Evolutionary conservation across 306 rosid species (phyloP).

Genomic region (Malus orientalis): DNA sequence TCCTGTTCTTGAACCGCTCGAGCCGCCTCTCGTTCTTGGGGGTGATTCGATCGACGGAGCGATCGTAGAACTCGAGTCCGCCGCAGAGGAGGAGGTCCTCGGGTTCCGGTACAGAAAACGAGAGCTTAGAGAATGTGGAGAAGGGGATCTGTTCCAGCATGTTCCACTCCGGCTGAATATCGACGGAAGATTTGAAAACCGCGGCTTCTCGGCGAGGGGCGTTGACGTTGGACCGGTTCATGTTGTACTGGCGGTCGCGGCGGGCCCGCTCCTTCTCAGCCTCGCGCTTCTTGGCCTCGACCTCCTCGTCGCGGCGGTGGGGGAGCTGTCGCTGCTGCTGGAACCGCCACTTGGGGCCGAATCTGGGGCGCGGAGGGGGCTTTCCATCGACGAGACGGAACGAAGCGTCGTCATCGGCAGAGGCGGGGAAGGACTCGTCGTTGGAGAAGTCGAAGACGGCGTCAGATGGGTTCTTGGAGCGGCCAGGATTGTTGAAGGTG

Average conservation of each 20-base stretch:
- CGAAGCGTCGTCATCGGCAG: conserved; percentile 49
- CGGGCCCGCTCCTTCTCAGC: conserved; percentile 90
- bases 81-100: conserved; percentile 79
- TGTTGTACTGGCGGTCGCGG: conserved; percentile 70
- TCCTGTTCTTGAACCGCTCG: conserved; percentile 74
- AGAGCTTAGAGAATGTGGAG: conserved; percentile 82
- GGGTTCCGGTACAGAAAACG: conserved; percentile 75
- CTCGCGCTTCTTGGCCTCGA: conserved; percentile 76
- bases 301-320: conserved; percentile 89
- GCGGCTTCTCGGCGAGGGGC: conserved; percentile 73
- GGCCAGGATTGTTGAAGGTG: conserved; percentile 52
- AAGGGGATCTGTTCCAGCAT: conserved; percentile 93
- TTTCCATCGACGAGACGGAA: conserved; percentile 83
- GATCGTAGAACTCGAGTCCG: conserved; percentile 71
- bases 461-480: conserved; percentile 63
- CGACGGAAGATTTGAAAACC: conserved; percentile 72
- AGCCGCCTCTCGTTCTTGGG: conserved; percentile 85
- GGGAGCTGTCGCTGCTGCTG: conserved; percentile 77
- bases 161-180: conserved; percentile 92
- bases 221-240: conserved; percentile 64
- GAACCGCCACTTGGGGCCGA: conserved; percentile 85
- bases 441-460: conserved; percentile 76
- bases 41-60: conserved; percentile 55
- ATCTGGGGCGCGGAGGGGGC: conserved; percentile 80
- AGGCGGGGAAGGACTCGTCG: conserved; percentile 74